Evolutionary conservation across 768 basidiomycete genomes (phyloP).

Genomic region (Kwoniella dejecticola): DNA sequence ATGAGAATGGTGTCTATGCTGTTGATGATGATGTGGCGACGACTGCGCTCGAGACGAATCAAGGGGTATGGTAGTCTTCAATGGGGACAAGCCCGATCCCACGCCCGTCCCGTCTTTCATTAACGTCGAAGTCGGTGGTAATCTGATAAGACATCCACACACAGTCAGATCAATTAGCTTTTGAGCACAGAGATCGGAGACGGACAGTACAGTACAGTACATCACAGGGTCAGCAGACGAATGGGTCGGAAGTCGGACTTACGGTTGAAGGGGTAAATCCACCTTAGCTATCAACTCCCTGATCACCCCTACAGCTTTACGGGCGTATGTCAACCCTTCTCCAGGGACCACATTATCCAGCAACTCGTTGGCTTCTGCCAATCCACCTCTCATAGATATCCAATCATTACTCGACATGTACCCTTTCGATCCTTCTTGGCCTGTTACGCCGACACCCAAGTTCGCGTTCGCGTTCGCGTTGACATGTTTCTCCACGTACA

Average conservation of each 20-base stretch:
- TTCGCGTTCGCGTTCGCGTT: too few relatives aligned
- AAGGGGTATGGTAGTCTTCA: conserved; percentile 1
- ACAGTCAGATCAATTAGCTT: too few relatives aligned
- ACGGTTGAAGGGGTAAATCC: conserved; percentile 17
- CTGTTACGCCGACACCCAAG: too few relatives aligned
- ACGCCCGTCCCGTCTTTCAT: background rate
- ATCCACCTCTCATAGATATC: conserved; percentile 31
- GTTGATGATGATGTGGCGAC: too few relatives aligned
- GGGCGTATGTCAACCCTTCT: conserved; percentile 19
- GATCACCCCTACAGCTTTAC: conserved; percentile 33
- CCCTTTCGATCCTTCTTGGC: background rate
- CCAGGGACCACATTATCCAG: conserved; percentile 35
- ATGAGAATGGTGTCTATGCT: too few relatives aligned
- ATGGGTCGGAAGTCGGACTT: too few relatives aligned
- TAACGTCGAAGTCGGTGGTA: too few relatives aligned
- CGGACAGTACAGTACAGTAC: background rate
- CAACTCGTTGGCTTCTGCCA: conserved; percentile 39
- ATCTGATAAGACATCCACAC: too few relatives aligned
- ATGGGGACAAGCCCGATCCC: background rate
- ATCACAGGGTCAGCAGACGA: too few relatives aligned
- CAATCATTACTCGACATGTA: background rate
- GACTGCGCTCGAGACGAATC: background rate
- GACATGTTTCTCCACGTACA: conserved; percentile 33
- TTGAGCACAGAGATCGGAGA: background rate
- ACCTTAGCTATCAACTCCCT: conserved; percentile 36